Base-by-base conservation (phyloP, 495 filamentous ascomycete genomes). In the Tricharina praecox region DNA sequence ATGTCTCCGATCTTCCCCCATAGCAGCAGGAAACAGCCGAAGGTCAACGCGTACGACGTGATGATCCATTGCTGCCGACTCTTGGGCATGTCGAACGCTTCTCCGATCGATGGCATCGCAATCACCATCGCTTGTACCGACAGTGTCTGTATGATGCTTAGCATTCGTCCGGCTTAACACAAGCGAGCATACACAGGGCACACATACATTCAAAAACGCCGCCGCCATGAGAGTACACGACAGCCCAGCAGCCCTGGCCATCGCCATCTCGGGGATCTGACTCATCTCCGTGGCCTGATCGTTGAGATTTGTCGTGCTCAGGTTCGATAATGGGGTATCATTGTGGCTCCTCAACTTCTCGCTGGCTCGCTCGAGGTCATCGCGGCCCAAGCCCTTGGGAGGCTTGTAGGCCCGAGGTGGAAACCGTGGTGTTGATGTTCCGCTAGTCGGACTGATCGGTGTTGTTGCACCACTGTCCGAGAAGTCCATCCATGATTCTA, bases 1-100 rank as follows among this genome's bases (percentile, higher is more conserved):
- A 83, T 73, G 54, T 86, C 81, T 15, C 74, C 77, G 24, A 85
- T 63, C 53, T 76, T 74, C 30, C 81, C 82, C 66, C 80, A 85
- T 44, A 82, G 70, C 10, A 87, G 66, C 24, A 86, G 63, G 53
- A 85, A 79, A 24, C 79, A 74, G 33, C 79, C 82, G 39, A 78
- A 76, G 2, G 75, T 72, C 33, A 85, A 68, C 8, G 69, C 58
- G 48, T 77, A 78, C 0, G 74, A 69, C 0, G 75, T 77, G 5
- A 79, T 63, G 25, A 78, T 67, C 74, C 75, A 78, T 66, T 79
- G 76, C 21, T 74, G 64, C 5, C 75, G 63, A 21, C 64, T 65
- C 5, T 69, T 66, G 0, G 76, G 74, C 33, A 79, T 74, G 44
- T 54, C 41, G 9, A 78, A 62, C 18, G 70, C 69, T 13, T 62